Percentiles rank a stretch among this genome's conserved stretches.
These are phyloP conservation scores for Erythrophleum fordii DNA, from an alignment of 306 rosid genomes.

Conservation along the genomic window DNA sequence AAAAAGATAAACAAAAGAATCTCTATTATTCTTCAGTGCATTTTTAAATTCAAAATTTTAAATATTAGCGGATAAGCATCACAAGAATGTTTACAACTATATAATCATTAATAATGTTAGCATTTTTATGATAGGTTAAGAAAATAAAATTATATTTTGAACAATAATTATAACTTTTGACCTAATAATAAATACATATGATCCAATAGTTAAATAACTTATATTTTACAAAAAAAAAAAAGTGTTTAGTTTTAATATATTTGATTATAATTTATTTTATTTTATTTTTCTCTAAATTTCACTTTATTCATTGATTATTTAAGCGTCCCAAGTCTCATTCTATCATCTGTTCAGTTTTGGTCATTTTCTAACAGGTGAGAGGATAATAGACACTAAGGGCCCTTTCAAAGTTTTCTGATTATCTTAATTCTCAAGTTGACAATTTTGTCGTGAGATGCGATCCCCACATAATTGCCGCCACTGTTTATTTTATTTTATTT, in stretches of 20 bases:
- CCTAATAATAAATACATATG: too few relatives aligned
- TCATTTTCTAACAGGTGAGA: not conserved
- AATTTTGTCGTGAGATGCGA: not conserved
- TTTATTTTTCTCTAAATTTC: not conserved
- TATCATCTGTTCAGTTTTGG: not conserved
- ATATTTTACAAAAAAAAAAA: too few relatives aligned
- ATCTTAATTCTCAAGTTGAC: not conserved
- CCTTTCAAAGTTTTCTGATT: not conserved
- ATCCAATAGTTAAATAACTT: too few relatives aligned
- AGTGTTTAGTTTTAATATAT: too few relatives aligned
- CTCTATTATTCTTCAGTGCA: not conserved
- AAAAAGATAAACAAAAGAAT: slow-evolving; percentile 14
- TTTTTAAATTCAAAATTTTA: not conserved
- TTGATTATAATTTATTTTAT: not conserved
- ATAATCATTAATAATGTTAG: not conserved
- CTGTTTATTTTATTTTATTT: not conserved
- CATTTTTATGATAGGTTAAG: not conserved
- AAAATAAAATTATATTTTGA: too few relatives aligned
- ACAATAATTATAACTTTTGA: too few relatives aligned
- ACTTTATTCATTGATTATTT: not conserved
- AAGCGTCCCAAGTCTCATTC: not conserved
- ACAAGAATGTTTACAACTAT: not conserved
- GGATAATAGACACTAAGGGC: not conserved
- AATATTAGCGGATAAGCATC: not conserved
- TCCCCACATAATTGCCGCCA: not conserved